These are phyloP conservation scores for Populus tomentosa DNA, from an alignment of 441 rosid genomes.

Conservation along the genomic window DNA sequence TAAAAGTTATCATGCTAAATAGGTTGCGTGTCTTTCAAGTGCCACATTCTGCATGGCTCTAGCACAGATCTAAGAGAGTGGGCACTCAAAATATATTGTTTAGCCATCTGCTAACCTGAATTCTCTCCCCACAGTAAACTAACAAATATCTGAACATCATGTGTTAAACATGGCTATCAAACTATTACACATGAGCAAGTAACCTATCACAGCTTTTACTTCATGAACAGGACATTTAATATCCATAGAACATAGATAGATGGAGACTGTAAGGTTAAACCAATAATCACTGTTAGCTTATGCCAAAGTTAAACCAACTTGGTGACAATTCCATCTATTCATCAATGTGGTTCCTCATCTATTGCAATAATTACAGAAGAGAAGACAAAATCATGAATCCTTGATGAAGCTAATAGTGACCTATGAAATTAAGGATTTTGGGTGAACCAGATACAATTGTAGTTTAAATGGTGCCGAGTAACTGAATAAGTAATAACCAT, in stretches of 20 bases:
- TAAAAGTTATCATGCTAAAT: not conserved
- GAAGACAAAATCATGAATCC: not conserved
- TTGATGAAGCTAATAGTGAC: not conserved
- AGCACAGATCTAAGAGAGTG: not conserved
- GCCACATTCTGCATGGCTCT: not conserved
- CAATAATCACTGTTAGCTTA: not conserved
- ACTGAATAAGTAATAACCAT: not conserved
- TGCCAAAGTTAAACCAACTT: not conserved
- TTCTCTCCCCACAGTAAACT: too few relatives aligned
- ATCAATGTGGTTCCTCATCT: not conserved
- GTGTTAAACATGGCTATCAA: not conserved
- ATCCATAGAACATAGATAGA: not conserved
- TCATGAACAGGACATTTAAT: not conserved
- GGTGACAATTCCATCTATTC: not conserved
- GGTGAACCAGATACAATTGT: not conserved
- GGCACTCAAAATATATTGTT: too few relatives aligned
- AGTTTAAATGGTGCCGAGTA: not conserved
- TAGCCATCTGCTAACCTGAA: too few relatives aligned
- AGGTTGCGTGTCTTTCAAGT: not conserved
- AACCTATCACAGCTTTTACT: not conserved
- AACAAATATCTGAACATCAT: not conserved
- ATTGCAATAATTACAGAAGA: not conserved
- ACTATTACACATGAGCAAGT: not conserved
- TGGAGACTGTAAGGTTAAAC: not conserved
- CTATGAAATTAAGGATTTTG: not conserved